Evolutionary conservation across 2,329 filamentous ascomycete species (phyloP).

Genomic region (Ceratocystis cubensis): DNA sequence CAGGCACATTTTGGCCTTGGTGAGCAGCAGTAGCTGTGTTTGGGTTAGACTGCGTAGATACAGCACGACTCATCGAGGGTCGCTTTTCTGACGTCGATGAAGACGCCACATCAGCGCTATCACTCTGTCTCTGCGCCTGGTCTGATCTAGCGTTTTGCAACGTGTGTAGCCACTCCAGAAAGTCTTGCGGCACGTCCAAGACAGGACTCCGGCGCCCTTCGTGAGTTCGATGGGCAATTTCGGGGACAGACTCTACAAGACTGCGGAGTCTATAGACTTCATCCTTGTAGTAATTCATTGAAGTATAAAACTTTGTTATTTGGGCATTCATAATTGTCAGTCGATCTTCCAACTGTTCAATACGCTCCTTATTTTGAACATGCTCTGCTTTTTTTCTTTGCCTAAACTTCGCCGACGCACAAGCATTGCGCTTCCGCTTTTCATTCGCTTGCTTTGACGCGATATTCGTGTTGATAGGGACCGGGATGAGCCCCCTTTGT

Average conservation of each 20-base stretch:
- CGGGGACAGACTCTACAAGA: neutral
- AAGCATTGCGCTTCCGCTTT: constrained; percentile 73
- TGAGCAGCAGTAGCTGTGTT: neutral
- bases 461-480: constrained; percentile 19
- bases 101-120: neutral
- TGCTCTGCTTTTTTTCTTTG: constrained; percentile 75
- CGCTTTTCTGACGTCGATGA: neutral
- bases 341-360: constrained; percentile 15
- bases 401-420: constrained; percentile 56
- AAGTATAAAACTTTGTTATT: neutral
- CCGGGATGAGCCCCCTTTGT: constrained; percentile 5
- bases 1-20: neutral
- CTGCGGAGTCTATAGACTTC: neutral
- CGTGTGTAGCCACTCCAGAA: neutral
- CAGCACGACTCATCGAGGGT: neutral
- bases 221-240: neutral
- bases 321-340: neutral
- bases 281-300: neutral
- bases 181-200: neutral
- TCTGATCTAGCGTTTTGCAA: neutral
- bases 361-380: constrained; percentile 56
- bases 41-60: neutral
- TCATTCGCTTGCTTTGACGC: constrained; percentile 74
- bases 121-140: neutral
- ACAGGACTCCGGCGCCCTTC: neutral